phyloP scores from a whole-genome alignment of 257 asterid species.

The Solanum clarkiae region DNA sequence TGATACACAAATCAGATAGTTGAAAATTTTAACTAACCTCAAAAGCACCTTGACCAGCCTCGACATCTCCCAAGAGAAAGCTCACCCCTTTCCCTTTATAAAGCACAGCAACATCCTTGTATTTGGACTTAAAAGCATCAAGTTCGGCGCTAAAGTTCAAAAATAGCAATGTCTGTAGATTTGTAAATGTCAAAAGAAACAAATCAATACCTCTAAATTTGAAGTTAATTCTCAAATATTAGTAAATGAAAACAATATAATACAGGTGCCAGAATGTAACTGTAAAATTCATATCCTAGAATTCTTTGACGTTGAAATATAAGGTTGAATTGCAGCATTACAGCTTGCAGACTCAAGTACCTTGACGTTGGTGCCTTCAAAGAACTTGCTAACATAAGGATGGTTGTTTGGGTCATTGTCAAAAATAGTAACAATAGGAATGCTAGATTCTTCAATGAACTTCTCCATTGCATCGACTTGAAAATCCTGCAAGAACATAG shows the following conservation, averaged over 20 bases:
- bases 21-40: slow-evolving; percentile 29
- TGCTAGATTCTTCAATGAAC: slow-evolving; percentile 37
- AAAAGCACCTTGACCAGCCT: slow-evolving; percentile 54
- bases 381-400: slow-evolving; percentile 49
- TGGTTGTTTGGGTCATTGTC: slow-evolving; percentile 41
- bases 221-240: not conserved
- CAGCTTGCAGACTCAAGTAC: slow-evolving; percentile 15
- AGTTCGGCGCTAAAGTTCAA: slow-evolving; percentile 55
- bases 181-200: not conserved
- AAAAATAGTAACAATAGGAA: slow-evolving; percentile 54
- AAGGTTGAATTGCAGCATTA: not conserved
- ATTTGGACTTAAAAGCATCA: slow-evolving; percentile 42
- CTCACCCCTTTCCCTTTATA: slow-evolving; percentile 57
- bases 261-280: not conserved
- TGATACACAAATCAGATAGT: not conserved
- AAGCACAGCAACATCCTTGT: slow-evolving; percentile 45
- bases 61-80: slow-evolving; percentile 65
- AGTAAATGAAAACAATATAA: not conserved
- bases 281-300: not conserved
- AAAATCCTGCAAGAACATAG: slow-evolving; percentile 43
- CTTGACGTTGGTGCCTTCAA: slow-evolving; percentile 35
- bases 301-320: not conserved
- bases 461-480: slow-evolving; percentile 51
- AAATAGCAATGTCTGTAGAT: slow-evolving; percentile 55
- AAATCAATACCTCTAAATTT: not conserved